These are phyloP conservation scores for Neonectria coccinea DNA, from an alignment of 2,329 filamentous ascomycete species.

Conservation along the genomic window DNA sequence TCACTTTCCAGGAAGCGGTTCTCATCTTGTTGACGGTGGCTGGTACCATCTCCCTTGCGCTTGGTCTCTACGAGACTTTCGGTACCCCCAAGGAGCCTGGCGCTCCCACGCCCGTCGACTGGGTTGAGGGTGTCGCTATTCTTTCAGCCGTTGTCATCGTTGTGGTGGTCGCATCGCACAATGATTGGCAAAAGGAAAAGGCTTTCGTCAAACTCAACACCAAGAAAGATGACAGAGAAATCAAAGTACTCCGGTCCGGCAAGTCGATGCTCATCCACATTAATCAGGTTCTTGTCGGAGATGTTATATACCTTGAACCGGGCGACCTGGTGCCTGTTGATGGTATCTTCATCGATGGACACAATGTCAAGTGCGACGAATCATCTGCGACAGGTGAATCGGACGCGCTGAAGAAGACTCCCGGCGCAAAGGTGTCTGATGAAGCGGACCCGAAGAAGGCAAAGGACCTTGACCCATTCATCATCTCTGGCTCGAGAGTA, in stretches of 20 bases:
- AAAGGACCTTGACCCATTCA: constrained; percentile 71
- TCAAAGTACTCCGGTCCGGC: constrained; percentile 74
- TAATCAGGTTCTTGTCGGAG: constrained; percentile 74
- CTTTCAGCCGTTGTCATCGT: constrained; percentile 72
- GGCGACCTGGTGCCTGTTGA: constrained; percentile 78
- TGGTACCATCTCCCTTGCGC: constrained; percentile 71
- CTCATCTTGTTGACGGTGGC: constrained; percentile 74
- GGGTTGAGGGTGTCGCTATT: constrained; percentile 75
- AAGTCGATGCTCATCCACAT: constrained; percentile 71
- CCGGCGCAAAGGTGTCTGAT: constrained; percentile 66
- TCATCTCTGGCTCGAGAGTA: constrained; percentile 65
- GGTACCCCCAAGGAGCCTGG: constrained; percentile 53
- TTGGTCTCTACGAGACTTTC: constrained; percentile 75
- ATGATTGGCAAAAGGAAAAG: constrained; percentile 75
- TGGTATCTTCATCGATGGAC: constrained; percentile 71
- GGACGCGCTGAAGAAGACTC: constrained; percentile 74
- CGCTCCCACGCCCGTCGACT: constrained; percentile 62
- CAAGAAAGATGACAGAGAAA: constrained; percentile 72
- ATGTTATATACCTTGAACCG: constrained; percentile 74
- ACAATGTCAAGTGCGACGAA: constrained; percentile 71
- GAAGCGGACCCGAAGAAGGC: constrained; percentile 61
- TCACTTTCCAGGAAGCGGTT: constrained; percentile 52
- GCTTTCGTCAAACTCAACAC: constrained; percentile 72
- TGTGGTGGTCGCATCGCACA: constrained; percentile 70
- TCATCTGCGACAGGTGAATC: constrained; percentile 79